A percentile compares a stretch with the other conserved stretches of the same genome.
Conservation (phyloP, 1,284 basidiomycete species). For the Ustilago bromivora region DNA sequence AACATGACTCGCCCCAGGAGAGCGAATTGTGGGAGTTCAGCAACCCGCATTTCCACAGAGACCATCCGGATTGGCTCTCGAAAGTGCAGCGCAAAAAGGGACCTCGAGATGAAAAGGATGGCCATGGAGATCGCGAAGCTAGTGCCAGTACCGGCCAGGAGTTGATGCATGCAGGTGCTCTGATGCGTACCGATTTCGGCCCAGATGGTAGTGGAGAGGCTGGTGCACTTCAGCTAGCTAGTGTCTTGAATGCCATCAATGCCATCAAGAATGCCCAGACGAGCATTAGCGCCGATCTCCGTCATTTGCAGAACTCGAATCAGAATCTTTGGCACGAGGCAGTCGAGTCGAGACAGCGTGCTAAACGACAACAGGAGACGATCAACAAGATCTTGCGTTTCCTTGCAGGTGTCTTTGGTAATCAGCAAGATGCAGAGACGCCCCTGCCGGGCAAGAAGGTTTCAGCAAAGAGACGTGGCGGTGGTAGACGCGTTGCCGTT, state of each 20-base stretch:
- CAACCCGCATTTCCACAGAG: constrained; percentile 88
- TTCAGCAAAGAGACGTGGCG: constrained; percentile 33
- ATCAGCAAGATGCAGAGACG: constrained; percentile 69
- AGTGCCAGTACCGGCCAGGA: constrained; percentile 34
- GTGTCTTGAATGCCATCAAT: constrained; percentile 82
- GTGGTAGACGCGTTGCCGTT: constrained; percentile 64
- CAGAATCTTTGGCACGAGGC: constrained; percentile 93
- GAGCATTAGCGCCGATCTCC: constrained; percentile 86
- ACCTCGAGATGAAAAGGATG: constrained; percentile 69
- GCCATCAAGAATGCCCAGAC: constrained; percentile 92
- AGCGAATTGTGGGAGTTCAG: constrained; percentile 94
- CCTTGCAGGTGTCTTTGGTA: constrained; percentile 90
- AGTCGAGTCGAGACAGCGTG: constrained; percentile 80
- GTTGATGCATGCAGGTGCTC: constrained; percentile 42
- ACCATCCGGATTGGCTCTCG: constrained; percentile 88
- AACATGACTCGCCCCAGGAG: constrained; percentile 72
- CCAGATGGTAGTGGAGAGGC: constrained; percentile 11
- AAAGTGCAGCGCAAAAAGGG: constrained; percentile 80
- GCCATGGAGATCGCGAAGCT: constrained; percentile 25
- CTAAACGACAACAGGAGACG: constrained; percentile 95
- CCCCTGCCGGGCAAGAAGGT: constrained; percentile 35
- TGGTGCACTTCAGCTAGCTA: constrained; percentile 58
- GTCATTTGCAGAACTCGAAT: constrained; percentile 87
- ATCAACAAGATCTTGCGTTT: constrained; percentile 95
- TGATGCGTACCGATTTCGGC: constrained; percentile 56